phyloP scores from a whole-genome alignment of 768 basidiomycete genomes.

The Symmetrospora coprosmae region DNA sequence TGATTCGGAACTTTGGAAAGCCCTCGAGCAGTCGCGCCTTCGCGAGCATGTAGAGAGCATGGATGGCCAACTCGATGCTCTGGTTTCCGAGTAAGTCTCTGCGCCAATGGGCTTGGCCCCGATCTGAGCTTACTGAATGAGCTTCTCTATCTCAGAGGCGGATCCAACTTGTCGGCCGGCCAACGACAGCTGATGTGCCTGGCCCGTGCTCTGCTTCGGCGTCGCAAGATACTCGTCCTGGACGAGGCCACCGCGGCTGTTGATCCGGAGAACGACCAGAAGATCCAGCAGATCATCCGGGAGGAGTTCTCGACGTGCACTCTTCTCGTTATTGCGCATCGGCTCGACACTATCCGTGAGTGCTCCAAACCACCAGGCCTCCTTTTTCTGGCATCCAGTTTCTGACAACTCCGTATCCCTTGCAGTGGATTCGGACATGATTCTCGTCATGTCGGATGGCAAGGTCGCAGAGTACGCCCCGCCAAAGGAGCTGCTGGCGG shows the following conservation, averaged over 20 bases:
- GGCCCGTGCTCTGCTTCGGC: constrained; percentile 21
- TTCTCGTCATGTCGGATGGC: constrained; percentile 20
- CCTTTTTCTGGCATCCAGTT: too few relatives aligned
- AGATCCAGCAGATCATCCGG: constrained; percentile 21
- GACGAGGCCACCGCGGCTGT: constrained; percentile 25
- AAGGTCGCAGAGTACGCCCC: constrained; percentile 17
- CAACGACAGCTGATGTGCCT: constrained; percentile 25
- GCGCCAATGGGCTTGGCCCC: too few relatives aligned
- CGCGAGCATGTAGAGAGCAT: neutral
- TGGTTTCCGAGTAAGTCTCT: constrained; percentile 13
- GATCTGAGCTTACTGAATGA: too few relatives aligned
- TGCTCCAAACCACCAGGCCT: neutral
- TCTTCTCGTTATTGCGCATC: constrained; percentile 20
- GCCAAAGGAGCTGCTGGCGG: constrained; percentile 13
- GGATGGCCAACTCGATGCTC: constrained; percentile 21
- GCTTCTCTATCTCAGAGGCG: too few relatives aligned
- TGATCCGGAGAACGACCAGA: constrained; percentile 20
- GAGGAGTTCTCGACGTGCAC: constrained; percentile 11
- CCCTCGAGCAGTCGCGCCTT: constrained; percentile 51
- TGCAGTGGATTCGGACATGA: constrained; percentile 20
- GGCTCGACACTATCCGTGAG: constrained; percentile 11
- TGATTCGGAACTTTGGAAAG: constrained; percentile 75
- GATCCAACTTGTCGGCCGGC: constrained; percentile 20
- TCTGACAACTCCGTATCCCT: too few relatives aligned
- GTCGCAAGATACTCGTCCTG: constrained; percentile 17